Percentiles rank a stretch among this genome's conserved stretches.
Evolutionary conservation across 2,329 filamentous ascomycete genomes (phyloP).

Genomic region (Dactylonectria macrodidyma): DNA sequence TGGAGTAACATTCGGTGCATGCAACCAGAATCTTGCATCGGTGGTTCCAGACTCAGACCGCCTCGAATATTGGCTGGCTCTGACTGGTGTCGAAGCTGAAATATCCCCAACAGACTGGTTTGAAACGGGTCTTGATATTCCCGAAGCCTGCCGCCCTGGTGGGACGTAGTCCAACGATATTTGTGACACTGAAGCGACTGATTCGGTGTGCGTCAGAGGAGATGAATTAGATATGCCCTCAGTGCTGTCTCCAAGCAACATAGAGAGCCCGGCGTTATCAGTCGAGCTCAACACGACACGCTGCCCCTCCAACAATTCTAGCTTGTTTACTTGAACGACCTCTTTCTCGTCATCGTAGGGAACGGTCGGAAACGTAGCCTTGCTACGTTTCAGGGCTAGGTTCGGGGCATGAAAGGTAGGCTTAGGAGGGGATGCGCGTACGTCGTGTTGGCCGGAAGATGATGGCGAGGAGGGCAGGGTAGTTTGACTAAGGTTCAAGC

Average conservation of each 20-base stretch:
- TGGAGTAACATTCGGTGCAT: not conserved
- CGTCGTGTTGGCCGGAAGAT: not conserved
- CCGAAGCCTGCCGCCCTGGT: not conserved
- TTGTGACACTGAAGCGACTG: conserved; percentile 1
- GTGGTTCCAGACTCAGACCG: not conserved
- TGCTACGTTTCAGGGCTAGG: too few species aligned
- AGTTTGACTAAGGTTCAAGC: not conserved
- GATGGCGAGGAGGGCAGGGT: not conserved
- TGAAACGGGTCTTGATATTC: not conserved
- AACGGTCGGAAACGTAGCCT: not conserved
- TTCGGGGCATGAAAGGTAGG: not conserved
- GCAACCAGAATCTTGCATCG: not conserved
- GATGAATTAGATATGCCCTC: not conserved
- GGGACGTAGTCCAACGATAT: not conserved
- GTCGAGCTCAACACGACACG: conserved; percentile 12
- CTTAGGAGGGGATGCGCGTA: not conserved
- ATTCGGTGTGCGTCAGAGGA: not conserved
- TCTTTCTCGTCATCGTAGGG: conserved; percentile 18
- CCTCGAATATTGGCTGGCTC: not conserved
- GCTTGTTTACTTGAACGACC: not conserved
- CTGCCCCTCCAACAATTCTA: not conserved
- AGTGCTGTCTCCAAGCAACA: not conserved
- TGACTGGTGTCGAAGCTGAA: not conserved
- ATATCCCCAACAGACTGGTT: not conserved
- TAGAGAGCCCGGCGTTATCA: conserved; percentile 1